Percentiles rank a stretch among this genome's conserved stretches.
phyloP scores from a whole-genome alignment of 257 asterid genomes.

The Haberlea rhodopensis region DNA sequence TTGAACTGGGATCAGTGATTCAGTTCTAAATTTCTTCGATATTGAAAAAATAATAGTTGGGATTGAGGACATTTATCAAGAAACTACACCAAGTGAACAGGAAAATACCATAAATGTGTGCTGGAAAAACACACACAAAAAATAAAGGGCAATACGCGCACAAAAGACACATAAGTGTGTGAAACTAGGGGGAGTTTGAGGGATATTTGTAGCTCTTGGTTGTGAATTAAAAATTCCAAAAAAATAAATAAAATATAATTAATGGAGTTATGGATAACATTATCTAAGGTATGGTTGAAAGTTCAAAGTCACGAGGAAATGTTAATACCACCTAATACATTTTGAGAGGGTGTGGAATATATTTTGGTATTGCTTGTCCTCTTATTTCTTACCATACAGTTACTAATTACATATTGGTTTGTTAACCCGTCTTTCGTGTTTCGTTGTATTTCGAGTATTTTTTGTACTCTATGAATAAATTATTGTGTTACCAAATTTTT shows the following conservation, averaged over 20 bases:
- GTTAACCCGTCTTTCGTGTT: too few species aligned
- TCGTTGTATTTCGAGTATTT: too few species aligned
- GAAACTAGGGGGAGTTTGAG: neutral
- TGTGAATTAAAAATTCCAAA: neutral
- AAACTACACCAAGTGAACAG: neutral
- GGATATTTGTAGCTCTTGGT: neutral
- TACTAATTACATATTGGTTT: too few species aligned
- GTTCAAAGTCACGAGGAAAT: neutral
- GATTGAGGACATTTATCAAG: neutral
- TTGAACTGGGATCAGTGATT: neutral
- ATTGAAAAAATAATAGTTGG: neutral
- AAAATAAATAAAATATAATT: too few species aligned
- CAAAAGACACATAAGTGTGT: neutral
- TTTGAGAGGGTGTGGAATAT: too few species aligned
- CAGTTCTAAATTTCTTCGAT: neutral
- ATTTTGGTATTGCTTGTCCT: too few species aligned
- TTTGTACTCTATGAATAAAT: too few species aligned
- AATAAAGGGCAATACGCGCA: too few species aligned
- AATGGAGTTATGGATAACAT: neutral
- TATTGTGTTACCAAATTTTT: too few species aligned
- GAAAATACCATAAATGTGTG: neutral
- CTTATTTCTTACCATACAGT: too few species aligned
- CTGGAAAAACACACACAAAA: neutral
- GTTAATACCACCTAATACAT: too few species aligned
- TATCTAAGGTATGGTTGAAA: neutral